phyloP scores from a whole-genome alignment of 352 stramenopile genomes.

The Globisporangium nunn region DNA sequence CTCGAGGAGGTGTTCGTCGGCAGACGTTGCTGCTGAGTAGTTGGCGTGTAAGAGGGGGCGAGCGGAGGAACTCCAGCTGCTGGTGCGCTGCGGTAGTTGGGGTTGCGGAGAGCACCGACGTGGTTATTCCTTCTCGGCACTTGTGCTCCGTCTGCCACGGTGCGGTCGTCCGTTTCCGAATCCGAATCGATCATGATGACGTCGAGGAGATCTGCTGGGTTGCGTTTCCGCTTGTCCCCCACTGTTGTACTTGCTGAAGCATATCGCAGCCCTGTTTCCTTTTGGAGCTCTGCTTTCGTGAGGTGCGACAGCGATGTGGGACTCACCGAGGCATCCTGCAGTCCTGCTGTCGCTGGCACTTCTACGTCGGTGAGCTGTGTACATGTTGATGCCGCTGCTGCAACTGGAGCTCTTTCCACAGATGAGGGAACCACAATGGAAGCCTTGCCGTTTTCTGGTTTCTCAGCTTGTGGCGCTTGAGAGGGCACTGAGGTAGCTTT shows the following conservation, averaged over 20 bases:
- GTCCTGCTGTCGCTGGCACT: no score
- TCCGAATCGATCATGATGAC: constrained; percentile 60
- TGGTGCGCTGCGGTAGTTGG: neutral
- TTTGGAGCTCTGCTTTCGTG: neutral
- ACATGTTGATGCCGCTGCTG: no score
- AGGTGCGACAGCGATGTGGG: neutral
- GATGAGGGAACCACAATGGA: no score
- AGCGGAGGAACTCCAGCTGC: no score
- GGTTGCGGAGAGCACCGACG: neutral
- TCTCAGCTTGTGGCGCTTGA: no score
- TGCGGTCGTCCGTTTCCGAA: constrained; percentile 23
- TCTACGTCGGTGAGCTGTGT: no score
- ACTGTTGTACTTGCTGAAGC: neutral
- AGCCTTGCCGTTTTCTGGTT: no score
- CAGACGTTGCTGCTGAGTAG: no score
- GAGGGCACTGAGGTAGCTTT: no score
- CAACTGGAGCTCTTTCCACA: no score
- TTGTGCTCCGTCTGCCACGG: neutral
- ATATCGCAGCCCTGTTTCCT: neutral
- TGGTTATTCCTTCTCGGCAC: neutral
- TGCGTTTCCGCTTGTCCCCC: neutral
- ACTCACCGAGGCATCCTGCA: no score
- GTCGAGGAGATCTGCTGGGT: constrained; percentile 18
- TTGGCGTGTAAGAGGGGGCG: no score
- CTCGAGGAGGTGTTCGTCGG: neutral